A percentile compares a stretch with the other conserved stretches of the same genome.
These are phyloP conservation scores for Saccharomycopsis fodiens DNA, from an alignment of 805 yeast genomes.

Conservation along the genomic window DNA sequence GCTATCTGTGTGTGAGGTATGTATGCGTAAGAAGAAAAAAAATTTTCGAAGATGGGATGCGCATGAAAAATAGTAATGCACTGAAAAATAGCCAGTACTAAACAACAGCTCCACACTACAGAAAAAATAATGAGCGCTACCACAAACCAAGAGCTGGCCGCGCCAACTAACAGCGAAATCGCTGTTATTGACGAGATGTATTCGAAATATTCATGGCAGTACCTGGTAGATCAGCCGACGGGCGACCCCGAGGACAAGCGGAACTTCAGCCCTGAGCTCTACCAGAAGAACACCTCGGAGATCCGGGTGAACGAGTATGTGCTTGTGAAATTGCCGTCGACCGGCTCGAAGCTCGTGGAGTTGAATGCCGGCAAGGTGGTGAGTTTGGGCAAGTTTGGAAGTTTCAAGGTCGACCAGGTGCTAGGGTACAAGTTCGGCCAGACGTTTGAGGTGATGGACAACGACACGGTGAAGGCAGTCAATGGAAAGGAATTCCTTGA, in stretches of 20 bases:
- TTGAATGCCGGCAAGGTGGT: conserved; percentile 53
- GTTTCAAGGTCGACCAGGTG: conserved; percentile 65
- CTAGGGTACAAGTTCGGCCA: conserved; percentile 83
- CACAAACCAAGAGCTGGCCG: not conserved
- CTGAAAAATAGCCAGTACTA: too few relatives aligned
- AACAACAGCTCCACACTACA: too few relatives aligned
- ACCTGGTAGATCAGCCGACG: not conserved
- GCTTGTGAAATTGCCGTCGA: conserved; percentile 74
- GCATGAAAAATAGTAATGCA: not conserved
- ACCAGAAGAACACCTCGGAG: conserved; percentile 24
- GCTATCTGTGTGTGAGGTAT: not conserved
- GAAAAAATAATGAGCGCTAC: too few relatives aligned
- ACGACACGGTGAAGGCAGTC: conserved; percentile 43
- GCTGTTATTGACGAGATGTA: not conserved
- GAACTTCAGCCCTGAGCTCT: conserved; percentile 5
- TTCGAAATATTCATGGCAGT: not conserved
- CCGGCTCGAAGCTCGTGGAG: conserved; percentile 65
- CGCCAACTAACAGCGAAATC: not conserved
- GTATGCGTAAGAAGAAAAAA: not conserved
- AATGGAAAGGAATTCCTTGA: conserved; percentile 30
- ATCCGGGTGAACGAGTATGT: conserved; percentile 48
- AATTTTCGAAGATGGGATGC: conserved; percentile 1
- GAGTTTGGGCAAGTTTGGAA: conserved; percentile 86
- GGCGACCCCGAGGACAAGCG: not conserved
- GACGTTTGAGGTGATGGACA: conserved; percentile 73